These are phyloP conservation scores for Tremella fuciformis DNA, from an alignment of 768 basidiomycete species.

Conservation along the genomic window DNA sequence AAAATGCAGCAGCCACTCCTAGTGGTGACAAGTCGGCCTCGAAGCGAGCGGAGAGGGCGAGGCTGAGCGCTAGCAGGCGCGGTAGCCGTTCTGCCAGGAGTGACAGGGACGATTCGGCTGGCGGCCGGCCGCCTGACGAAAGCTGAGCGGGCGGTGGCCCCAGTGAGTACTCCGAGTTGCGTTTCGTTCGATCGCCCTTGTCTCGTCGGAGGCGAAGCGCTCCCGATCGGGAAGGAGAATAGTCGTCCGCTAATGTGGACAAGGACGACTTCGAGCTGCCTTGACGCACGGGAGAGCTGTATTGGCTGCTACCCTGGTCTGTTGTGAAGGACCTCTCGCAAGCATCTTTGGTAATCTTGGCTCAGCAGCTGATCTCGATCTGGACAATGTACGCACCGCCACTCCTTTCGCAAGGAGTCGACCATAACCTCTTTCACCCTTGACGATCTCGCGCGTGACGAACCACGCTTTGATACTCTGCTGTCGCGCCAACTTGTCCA, in stretches of 20 bases:
- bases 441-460: constrained; percentile 38
- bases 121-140: too few species aligned
- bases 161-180: too few species aligned
- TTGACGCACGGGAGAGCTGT: too few species aligned
- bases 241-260: too few species aligned
- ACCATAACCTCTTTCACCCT: constrained; percentile 39
- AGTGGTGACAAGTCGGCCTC: constrained; percentile 38
- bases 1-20: constrained; percentile 34
- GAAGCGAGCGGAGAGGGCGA: constrained; percentile 34
- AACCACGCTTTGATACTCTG: constrained; percentile 36
- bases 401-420: constrained; percentile 34
- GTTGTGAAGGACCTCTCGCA: background rate
- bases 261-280: too few species aligned
- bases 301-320: too few species aligned
- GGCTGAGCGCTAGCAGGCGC: constrained; percentile 26
- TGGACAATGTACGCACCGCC: constrained; percentile 21
- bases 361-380: background rate
- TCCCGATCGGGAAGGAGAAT: background rate
- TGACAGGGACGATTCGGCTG: background rate
- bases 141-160: too few species aligned
- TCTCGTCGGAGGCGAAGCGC: background rate
- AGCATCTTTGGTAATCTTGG: constrained; percentile 16
- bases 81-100: constrained; percentile 19
- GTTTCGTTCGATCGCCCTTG: too few species aligned
- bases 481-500: constrained; percentile 11